Base-by-base conservation (phyloP, 1,139 yeast species). In the Debaryomyces singareniensis region DNA sequence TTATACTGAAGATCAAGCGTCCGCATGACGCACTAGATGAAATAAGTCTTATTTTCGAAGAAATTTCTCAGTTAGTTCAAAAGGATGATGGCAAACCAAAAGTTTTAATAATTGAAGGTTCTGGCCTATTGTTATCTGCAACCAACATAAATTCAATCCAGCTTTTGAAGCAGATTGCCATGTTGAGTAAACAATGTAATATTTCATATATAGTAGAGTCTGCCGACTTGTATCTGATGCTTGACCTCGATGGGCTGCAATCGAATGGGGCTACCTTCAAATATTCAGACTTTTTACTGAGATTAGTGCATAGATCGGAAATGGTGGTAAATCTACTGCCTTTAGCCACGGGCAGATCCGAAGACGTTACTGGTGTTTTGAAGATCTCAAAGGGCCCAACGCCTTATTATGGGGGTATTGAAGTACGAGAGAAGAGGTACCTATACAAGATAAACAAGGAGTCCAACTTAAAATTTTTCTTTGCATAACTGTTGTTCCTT, bases 301-400 rank as follows among this genome's bases (percentile, higher is more conserved):
- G 72, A 35, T 39, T 78, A 11, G 50, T 70, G 14, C 75, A 75
- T 42, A 61, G 70, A 36, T 58, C 83, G 0, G 60, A 65, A 9
- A 33, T 77, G 24, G 64, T 73, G 26, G 44, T 84, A 9, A 62
- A 70, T 16, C 50, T 84, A 26, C 70, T 72, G 38, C 87, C 94
- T 1, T 56, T 85, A 37, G 65, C 72, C 4, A 85, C 95, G 0
- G 95, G 95, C 0, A 65, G 87, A 44, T 95, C 96, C 0, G 74
- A 71, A 29, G 96, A 85, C 49, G 74, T 85, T 2, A 80, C 95
- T 0, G 96, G 96, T 1, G 68, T 77, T 4, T 44, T 85, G 29
- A 62, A 72, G 1, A 63, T 85, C 0, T 55, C 76, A 0, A 61
- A 58, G 32, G 95, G 95, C 1, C 38, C 68, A 29, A 13, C 58